A percentile compares a stretch with the other conserved stretches of the same genome.
phyloP scores from a whole-genome alignment of 768 basidiomycete genomes.

The Rhodotorula diobovata region DNA sequence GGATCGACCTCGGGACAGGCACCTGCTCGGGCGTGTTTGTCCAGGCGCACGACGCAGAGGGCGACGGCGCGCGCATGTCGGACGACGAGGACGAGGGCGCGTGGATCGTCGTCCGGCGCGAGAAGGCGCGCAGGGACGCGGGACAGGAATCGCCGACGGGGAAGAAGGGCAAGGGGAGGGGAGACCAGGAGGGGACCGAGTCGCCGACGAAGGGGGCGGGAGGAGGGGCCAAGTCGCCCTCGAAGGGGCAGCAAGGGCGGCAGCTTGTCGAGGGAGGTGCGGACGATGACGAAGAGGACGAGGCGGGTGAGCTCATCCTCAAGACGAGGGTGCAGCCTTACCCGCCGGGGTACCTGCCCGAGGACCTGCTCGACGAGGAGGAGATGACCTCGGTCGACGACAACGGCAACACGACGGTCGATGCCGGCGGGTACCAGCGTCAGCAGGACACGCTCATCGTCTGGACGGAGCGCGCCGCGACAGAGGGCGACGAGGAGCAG shows the following conservation, averaged over 20 bases:
- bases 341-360: slow-evolving; percentile 13
- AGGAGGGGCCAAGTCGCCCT: background rate
- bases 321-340: slow-evolving; percentile 50
- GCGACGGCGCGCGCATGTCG: slow-evolving; percentile 46
- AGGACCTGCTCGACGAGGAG: slow-evolving; percentile 30
- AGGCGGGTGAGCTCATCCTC: slow-evolving; percentile 40
- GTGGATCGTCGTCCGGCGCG: slow-evolving; percentile 65
- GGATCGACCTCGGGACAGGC: slow-evolving; percentile 95
- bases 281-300: background rate
- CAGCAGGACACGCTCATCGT: slow-evolving; percentile 87
- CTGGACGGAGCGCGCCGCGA: slow-evolving; percentile 68
- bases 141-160: slow-evolving; percentile 73
- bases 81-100: slow-evolving; percentile 28
- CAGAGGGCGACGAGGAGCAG: slow-evolving; percentile 62
- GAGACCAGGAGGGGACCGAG: slow-evolving; percentile 57
- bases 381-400: slow-evolving; percentile 20
- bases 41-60: slow-evolving; percentile 77
- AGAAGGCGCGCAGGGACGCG: slow-evolving; percentile 62
- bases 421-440: slow-evolving; percentile 34
- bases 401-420: slow-evolving; percentile 24
- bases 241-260: background rate
- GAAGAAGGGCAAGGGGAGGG: slow-evolving; percentile 65
- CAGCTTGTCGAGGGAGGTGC: background rate
- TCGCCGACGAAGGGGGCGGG: slow-evolving; percentile 4
- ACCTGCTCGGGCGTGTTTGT: slow-evolving; percentile 59